Percentiles rank a stretch among this genome's conserved stretches.
phyloP scores from a whole-genome alignment of 2,329 filamentous ascomycete genomes.

The Colletotrichum liriopes region DNA sequence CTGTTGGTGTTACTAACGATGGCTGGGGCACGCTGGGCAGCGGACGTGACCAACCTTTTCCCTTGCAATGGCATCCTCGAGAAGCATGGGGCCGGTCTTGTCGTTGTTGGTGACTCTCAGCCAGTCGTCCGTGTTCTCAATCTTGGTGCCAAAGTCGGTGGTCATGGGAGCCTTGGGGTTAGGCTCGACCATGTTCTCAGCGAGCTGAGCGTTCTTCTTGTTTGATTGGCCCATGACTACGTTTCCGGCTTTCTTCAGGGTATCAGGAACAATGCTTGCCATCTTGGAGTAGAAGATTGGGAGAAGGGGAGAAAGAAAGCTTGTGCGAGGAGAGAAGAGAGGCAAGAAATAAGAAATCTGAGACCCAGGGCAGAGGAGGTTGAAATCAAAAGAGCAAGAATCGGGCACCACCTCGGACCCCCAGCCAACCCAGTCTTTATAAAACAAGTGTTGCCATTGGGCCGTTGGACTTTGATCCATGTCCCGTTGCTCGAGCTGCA shows the following conservation, averaged over 20 bases:
- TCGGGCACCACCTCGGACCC: neutral
- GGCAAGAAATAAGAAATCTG: neutral
- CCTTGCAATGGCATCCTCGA: constrained; percentile 81
- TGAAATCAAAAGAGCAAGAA: neutral
- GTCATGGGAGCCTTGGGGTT: constrained; percentile 75
- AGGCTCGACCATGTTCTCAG: constrained; percentile 71
- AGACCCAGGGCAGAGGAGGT: neutral
- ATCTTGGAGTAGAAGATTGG: neutral
- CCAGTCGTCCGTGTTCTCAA: constrained; percentile 84
- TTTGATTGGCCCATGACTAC: constrained; percentile 58
- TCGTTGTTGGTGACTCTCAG: constrained; percentile 75
- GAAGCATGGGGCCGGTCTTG: constrained; percentile 75
- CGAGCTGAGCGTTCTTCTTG: constrained; percentile 75
- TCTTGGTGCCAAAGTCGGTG: constrained; percentile 83
- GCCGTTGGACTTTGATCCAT: neutral
- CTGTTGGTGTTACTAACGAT: constrained; percentile 55
- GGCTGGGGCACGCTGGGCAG: neutral
- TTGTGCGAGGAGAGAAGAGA: neutral
- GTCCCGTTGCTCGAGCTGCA: neutral
- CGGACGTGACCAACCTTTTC: constrained; percentile 72
- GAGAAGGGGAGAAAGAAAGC: neutral
- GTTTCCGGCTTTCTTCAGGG: constrained; percentile 57
- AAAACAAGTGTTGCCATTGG: constrained; percentile 10
- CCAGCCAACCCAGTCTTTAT: neutral
- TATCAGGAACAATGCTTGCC: constrained; percentile 49